phyloP scores from a whole-genome alignment of 2,329 filamentous ascomycete species.

The Talaromyces amestolkiae region DNA sequence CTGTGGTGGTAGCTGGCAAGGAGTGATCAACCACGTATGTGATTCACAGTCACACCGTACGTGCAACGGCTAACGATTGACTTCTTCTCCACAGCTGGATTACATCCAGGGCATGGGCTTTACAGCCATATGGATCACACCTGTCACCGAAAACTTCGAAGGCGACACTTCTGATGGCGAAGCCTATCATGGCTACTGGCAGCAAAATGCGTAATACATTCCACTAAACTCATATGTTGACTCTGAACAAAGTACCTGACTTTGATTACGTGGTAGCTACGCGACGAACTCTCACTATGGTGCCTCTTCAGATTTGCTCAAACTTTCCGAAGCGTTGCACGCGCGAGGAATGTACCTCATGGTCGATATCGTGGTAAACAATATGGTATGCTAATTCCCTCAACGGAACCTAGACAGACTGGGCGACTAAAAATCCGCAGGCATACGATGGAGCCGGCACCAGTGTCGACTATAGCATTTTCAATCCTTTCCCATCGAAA shows the following conservation, averaged over 20 bases:
- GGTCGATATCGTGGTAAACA: conserved; percentile 60
- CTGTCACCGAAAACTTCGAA: conserved; percentile 41
- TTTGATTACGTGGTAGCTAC: conserved; percentile 32
- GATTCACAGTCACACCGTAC: not conserved
- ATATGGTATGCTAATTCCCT: conserved; percentile 40
- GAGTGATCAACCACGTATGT: conserved; percentile 40
- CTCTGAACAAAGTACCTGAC: not conserved
- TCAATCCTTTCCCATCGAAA: conserved; percentile 54
- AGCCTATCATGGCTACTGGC: conserved; percentile 53
- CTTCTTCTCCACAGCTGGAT: conserved; percentile 38
- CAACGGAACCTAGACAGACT: not conserved
- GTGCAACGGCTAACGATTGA: not conserved
- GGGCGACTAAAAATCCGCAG: conserved; percentile 21
- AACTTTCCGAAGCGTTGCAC: conserved; percentile 56
- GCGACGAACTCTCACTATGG: conserved; percentile 61
- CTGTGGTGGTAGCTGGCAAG: conserved; percentile 50
- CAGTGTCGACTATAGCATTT: conserved; percentile 54
- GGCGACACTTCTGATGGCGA: conserved; percentile 38
- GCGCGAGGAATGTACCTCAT: conserved; percentile 60
- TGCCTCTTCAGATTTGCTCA: conserved; percentile 57
- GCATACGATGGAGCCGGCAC: conserved; percentile 46
- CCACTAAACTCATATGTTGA: not conserved
- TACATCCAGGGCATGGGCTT: conserved; percentile 52
- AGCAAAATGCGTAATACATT: conserved; percentile 43
- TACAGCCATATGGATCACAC: conserved; percentile 51